Conservation (phyloP, 2,329 filamentous ascomycete genomes). For the Diplodia scrobiculata region DNA sequence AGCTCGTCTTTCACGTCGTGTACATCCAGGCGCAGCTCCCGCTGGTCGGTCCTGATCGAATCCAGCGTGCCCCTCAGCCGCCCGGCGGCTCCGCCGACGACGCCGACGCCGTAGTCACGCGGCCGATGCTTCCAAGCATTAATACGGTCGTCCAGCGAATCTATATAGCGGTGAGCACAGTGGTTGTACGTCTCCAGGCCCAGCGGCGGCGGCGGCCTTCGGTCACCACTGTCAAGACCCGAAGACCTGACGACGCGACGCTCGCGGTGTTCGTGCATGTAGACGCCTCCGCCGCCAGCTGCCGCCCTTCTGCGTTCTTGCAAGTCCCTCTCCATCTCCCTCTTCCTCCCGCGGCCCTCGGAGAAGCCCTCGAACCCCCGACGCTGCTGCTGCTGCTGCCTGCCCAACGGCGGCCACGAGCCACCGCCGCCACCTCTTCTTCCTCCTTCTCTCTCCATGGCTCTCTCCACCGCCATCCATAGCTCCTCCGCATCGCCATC, state of each 20-base stretch:
- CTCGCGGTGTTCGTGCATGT: slow-evolving; percentile 11
- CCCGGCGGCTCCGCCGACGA: neutral
- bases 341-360: neutral
- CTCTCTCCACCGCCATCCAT: neutral
- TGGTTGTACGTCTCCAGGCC: neutral
- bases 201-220: neutral
- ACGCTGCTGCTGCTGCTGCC: too few relatives aligned
- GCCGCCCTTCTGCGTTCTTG: neutral
- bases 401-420: too few relatives aligned
- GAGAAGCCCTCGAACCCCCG: too few relatives aligned
- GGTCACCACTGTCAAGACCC: neutral
- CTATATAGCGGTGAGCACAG: neutral
- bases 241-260: neutral
- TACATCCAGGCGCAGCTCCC: slow-evolving; percentile 17
- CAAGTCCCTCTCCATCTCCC: neutral
- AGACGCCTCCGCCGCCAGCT: neutral
- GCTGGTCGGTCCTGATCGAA: slow-evolving; percentile 10
- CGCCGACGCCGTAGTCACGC: neutral
- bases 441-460: neutral
- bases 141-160: neutral
- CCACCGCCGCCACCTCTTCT: too few relatives aligned
- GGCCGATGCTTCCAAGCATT: neutral
- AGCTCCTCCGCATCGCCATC: neutral
- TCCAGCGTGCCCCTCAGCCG: slow-evolving; percentile 1
- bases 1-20: slow-evolving; percentile 10